Evolutionary conservation across 306 rosid genomes (phyloP), one percentile per base, ranked within the genome.

Genomic region (Oxytropis ochrocephala): DNA sequence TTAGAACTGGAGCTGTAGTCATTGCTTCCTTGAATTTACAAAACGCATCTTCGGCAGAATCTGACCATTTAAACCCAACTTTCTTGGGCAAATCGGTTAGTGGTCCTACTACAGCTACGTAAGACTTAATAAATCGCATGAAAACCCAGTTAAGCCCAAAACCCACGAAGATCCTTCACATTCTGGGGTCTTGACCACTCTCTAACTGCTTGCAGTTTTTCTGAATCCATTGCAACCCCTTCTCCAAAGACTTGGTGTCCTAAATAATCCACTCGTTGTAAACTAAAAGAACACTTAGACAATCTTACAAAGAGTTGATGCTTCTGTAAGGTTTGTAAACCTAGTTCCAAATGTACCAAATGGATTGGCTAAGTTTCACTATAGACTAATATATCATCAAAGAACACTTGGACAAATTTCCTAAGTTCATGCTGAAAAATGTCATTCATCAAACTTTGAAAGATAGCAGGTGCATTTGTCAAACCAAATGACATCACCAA

Each of bases 31-130:
- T 43, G 0, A 12, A 3, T 12, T 11, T 0, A 0, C 3, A 5
- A 2, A 43, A 11, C 0, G 14, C 1, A 0, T 12, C 0, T 5
- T 12, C 48, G 1, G 5, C 12, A 0, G 0, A 3, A 2, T 0
- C 0, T 11, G 0, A 2, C 48, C 48, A 43, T 0, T 1, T 3
- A 3, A 8, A 43, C 11, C 14, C 14, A 2, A 8, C 46, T 41
- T 41, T 41, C n/a, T 7, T 41, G 2, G 1, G 3, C 2, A 41
- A 41, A 11, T 41, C 3, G 3, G 12, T 8, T 0, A 41, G 46
- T 1, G 46, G 46, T 0, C 4, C 46, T 0, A 4, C 12, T 6
- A 41, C 3, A 41, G 9, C 1, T 6, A 4, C 50, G n/a, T 44
- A 44, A 3, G 1, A 1, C 5, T 44, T 44, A 11, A 30, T 30